Conservation (phyloP, 1,139 yeast species). For the Pichia sp. region DNA sequence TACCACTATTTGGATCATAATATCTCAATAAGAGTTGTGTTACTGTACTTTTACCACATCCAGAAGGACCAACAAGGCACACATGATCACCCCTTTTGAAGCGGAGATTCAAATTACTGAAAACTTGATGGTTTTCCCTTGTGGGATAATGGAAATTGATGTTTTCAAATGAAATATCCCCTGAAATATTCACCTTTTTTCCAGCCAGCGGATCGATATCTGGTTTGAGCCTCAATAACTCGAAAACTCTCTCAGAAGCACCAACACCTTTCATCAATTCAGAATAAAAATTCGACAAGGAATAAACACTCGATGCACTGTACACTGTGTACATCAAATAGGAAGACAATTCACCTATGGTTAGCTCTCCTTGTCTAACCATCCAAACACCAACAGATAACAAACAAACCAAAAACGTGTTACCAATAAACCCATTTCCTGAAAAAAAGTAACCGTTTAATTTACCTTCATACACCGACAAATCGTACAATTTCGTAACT, state of each 20-base stretch:
- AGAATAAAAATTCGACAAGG: slow-evolving; percentile 49
- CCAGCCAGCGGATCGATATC: slow-evolving; percentile 39
- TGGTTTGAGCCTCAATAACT: slow-evolving; percentile 41
- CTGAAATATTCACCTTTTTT: slow-evolving; percentile 27
- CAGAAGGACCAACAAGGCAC: slow-evolving; percentile 94
- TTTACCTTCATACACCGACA: slow-evolving; percentile 42
- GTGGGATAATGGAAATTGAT: slow-evolving; percentile 82
- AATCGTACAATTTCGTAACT: slow-evolving; percentile 36
- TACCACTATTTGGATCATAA: slow-evolving; percentile 69
- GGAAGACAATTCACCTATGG: slow-evolving; percentile 49
- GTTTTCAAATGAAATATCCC: slow-evolving; percentile 57
- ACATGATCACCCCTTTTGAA: slow-evolving; percentile 82
- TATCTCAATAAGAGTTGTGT: slow-evolving; percentile 72
- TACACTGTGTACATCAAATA: slow-evolving; percentile 56
- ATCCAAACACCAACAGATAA: slow-evolving; percentile 45
- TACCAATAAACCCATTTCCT: slow-evolving; percentile 46
- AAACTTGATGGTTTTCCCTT: slow-evolving; percentile 65
- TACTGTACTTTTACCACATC: slow-evolving; percentile 93
- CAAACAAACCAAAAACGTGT: slow-evolving; percentile 39
- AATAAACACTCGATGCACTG: slow-evolving; percentile 52
- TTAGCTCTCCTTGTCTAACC: slow-evolving; percentile 41
- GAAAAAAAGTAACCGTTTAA: slow-evolving; percentile 45
- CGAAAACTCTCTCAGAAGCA: slow-evolving; percentile 51
- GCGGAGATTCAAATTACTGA: slow-evolving; percentile 52
- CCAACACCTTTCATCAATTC: slow-evolving; percentile 59